phyloP scores from a whole-genome alignment of 148 eudicot genomes.

The Heliosperma pusillum region DNA sequence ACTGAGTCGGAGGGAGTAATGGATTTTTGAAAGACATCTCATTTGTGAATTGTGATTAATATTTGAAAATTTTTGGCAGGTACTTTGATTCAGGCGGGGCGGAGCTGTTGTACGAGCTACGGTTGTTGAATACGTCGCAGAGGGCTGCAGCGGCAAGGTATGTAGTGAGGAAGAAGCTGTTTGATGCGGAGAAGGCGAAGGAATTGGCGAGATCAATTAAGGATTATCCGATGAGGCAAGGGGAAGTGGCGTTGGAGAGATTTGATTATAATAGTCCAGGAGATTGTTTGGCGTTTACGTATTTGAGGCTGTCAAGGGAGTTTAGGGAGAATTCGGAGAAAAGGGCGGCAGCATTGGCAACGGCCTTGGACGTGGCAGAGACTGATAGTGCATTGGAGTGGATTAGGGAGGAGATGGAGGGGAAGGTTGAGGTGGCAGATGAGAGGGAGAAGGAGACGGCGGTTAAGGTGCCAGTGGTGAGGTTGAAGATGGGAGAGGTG shows the following conservation, averaged over 20 bases:
- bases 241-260: conserved; percentile 53
- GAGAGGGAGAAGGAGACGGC: conserved; percentile 20
- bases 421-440: conserved; percentile 21
- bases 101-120: conserved; percentile 62
- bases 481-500: conserved; percentile 71
- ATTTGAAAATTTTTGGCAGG: background rate
- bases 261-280: conserved; percentile 56
- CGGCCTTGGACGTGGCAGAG: conserved; percentile 48
- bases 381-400: conserved; percentile 46
- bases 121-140: conserved; percentile 46
- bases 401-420: conserved; percentile 46
- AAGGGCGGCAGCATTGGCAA: conserved; percentile 36
- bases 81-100: conserved; percentile 61
- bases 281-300: conserved; percentile 71
- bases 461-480: conserved; percentile 74
- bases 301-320: conserved; percentile 59
- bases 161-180: conserved; percentile 32
- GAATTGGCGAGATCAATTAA: conserved; percentile 70
- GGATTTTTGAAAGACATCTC: no score
- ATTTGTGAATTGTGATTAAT: no score
- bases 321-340: conserved; percentile 30
- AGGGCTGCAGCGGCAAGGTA: conserved; percentile 48
- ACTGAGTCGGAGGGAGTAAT: no score
- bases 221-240: conserved; percentile 60
- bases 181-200: conserved; percentile 42